Evolutionary conservation across 208 protist species (phyloP).

Genomic region (Vickermania ingenoplastis): DNA sequence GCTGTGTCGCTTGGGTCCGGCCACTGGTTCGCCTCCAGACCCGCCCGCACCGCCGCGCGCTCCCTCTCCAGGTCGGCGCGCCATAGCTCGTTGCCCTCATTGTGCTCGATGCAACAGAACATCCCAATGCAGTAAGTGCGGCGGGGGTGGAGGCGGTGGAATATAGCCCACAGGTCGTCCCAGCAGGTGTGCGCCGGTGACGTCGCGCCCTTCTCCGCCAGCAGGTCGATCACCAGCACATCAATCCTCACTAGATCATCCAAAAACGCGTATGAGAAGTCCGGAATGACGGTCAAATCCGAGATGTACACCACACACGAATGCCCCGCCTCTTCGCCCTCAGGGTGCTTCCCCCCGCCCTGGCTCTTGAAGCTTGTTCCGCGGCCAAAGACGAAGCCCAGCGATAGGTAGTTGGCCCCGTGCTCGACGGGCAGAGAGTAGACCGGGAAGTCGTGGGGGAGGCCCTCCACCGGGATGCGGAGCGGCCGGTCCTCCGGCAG

Average conservation of each 20-base stretch:
- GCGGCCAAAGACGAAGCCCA: slow-evolving; percentile 74
- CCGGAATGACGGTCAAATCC: slow-evolving; percentile 50
- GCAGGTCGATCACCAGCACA: slow-evolving; percentile 64
- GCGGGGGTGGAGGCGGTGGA: slow-evolving; percentile 30
- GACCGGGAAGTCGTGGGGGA: slow-evolving; percentile 21
- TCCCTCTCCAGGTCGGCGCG: slow-evolving; percentile 25
- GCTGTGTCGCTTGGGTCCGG: not conserved
- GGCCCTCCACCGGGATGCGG: not conserved
- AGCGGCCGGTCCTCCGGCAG: slow-evolving; percentile 2
- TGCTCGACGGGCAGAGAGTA: slow-evolving; percentile 76
- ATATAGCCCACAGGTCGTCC: slow-evolving; percentile 52
- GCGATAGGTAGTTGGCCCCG: slow-evolving; percentile 61
- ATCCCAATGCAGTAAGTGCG: slow-evolving; percentile 66
- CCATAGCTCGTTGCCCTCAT: slow-evolving; percentile 27
- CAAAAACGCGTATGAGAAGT: slow-evolving; percentile 47
- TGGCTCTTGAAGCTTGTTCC: slow-evolving; percentile 50
- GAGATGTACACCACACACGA: slow-evolving; percentile 81
- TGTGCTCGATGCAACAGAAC: slow-evolving; percentile 76
- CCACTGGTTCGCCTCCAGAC: not conserved
- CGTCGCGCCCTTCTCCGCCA: slow-evolving; percentile 33
- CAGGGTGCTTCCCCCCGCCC: slow-evolving; percentile 2
- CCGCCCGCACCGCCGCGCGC: slow-evolving; percentile 10
- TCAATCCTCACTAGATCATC: slow-evolving; percentile 72
- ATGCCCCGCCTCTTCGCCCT: slow-evolving; percentile 1
- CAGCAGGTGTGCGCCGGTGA: slow-evolving; percentile 64